Evolutionary conservation across 2,329 filamentous ascomycete species (phyloP).

Genomic region (Chlorencoelia australis): DNA sequence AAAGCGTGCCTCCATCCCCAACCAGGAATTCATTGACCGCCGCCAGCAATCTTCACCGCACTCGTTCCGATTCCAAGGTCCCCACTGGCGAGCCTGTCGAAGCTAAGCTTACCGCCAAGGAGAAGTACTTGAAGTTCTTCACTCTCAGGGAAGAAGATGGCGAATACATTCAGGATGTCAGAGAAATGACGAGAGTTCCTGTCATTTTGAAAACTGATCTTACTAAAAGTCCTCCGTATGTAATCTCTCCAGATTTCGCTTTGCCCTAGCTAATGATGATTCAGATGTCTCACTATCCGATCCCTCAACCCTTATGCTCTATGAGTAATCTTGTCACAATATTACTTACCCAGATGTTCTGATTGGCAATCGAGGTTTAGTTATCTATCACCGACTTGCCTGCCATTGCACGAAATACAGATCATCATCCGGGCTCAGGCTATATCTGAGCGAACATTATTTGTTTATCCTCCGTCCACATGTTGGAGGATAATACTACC

Average conservation of each 20-base stretch:
- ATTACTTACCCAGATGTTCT: conserved; percentile 1
- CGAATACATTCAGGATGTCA: conserved; percentile 96
- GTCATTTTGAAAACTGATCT: conserved; percentile 97
- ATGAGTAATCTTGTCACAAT: conserved; percentile 6
- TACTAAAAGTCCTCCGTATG: conserved; percentile 98
- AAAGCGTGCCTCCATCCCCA: conserved; percentile 90
- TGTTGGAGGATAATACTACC: too few species aligned
- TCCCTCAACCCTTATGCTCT: conserved; percentile 69
- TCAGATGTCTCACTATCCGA: conserved; percentile 71
- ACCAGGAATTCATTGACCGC: conserved; percentile 60
- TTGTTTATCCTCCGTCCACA: too few species aligned
- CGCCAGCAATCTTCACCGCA: conserved; percentile 68
- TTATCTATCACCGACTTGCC: too few species aligned
- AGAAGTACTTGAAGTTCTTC: conserved; percentile 91
- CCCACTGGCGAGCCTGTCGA: conserved; percentile 65
- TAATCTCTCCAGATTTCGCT: conserved; percentile 27
- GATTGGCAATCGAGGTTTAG: conserved; percentile 5
- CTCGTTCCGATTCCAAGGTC: conserved; percentile 89
- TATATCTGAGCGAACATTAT: too few species aligned
- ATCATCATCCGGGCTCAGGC: too few species aligned
- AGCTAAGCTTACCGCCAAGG: conserved; percentile 78
- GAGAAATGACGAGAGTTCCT: conserved; percentile 95
- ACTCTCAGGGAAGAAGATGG: conserved; percentile 83
- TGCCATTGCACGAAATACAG: too few species aligned
- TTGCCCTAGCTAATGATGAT: conserved; percentile 29